Base-by-base conservation (phyloP, 805 yeast species). In the Ogataea saltuana region DNA sequence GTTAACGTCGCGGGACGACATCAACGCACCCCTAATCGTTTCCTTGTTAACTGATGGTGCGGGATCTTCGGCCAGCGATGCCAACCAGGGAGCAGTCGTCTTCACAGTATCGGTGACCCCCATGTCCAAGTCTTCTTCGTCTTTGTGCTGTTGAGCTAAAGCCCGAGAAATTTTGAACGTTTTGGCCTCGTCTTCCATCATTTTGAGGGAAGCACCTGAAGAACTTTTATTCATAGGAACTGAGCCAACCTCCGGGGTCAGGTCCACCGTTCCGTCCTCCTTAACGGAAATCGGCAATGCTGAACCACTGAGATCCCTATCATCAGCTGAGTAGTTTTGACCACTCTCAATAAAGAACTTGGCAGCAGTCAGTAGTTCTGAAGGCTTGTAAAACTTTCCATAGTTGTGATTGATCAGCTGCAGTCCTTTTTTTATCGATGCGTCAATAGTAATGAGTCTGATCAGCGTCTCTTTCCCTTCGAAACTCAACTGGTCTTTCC, bases 391-490 rank as follows among this genome's bases (percentile, higher is more conserved):
- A 16, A 31, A 16, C 3, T 37, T 32, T 2, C 51, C 43, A 18
- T 31, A 42, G 22, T 39, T 49, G 1, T 51, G 44, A 27, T 53
- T 49, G 11, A 65, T 50, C 33, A 67, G 48, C 20, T 69, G 68
- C 19, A 76, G 47, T 1, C 78, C 80, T 55, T 83, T 82, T 32
- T 76, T 76, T 42, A 88, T 69, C 8, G 88, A 81, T 13, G 84
- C 78, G 55, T 85, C 89, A 53, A 88, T 69, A 44, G 83, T 78
- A 35, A 83, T 72, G 45, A 87, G 72, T 50, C 90, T 69, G 23
- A 88, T 69, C 31, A 88, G 66, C 15, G 85, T 74, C 59, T 88
- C 96, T 60, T 86, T 85, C 26, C 89, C 95, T 51, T 82, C 81
- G 10, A 78, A 48, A 18, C 76, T 80, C 49, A 88, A 68, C 48